phyloP scores from a whole-genome alignment of 2,329 filamentous ascomycete species.

The Colletotrichum orchidophilum region DNA sequence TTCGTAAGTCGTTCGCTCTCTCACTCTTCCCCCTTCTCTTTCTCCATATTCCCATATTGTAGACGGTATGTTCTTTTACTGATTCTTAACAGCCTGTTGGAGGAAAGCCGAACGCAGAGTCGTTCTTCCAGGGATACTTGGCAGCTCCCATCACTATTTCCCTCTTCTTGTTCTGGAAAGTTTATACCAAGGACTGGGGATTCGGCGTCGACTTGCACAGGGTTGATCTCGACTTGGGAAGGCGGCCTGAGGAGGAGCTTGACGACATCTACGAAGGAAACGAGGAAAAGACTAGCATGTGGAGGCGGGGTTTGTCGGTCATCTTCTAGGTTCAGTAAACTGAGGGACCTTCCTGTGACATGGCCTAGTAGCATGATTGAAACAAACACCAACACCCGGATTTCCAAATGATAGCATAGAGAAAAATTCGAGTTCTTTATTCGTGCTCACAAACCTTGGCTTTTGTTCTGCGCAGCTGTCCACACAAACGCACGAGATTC shows the following conservation, averaged over 20 bases:
- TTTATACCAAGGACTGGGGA: conserved; percentile 62
- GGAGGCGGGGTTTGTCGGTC: background rate
- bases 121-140: conserved; percentile 69
- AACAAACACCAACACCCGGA: background rate
- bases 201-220: conserved; percentile 64
- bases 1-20: conserved; percentile 54
- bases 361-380: background rate
- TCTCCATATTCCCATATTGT: background rate
- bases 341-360: too few relatives aligned
- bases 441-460: background rate
- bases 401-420: background rate
- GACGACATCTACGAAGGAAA: conserved; percentile 57
- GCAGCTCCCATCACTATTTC: conserved; percentile 63
- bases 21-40: too few relatives aligned
- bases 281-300: conserved; percentile 34
- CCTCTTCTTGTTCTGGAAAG: conserved; percentile 74
- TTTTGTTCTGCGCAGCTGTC: background rate
- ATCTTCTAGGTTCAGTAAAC: background rate
- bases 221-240: conserved; percentile 69
- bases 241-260: conserved; percentile 50
- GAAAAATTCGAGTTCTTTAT: background rate
- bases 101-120: conserved; percentile 48
- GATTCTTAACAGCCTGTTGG: conserved; percentile 43
- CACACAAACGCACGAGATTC: background rate
- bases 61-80: background rate